Conservation (phyloP, 192 early-diverging fungal species). For the Umbelopsis ramanniana region DNA sequence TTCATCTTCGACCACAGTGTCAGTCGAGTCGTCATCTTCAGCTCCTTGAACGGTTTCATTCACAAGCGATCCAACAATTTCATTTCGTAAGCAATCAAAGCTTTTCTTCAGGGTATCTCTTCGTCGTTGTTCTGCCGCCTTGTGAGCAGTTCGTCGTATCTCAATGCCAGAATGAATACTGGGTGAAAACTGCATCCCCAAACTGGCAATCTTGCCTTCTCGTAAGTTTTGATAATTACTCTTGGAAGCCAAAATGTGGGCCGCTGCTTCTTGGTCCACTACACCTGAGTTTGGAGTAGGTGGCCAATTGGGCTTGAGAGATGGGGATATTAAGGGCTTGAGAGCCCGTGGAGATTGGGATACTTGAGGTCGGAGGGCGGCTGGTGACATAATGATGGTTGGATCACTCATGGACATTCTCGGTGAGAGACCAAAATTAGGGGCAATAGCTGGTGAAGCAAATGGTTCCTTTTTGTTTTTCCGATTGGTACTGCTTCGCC, state of each 20-base stretch:
- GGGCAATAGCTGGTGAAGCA: slow-evolving; percentile 22
- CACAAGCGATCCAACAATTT: slow-evolving; percentile 71
- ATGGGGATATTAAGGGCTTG: slow-evolving; percentile 52
- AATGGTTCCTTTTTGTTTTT: slow-evolving; percentile 1
- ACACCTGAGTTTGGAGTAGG: slow-evolving; percentile 10
- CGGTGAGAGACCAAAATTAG: slow-evolving; percentile 2
- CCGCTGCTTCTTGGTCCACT: slow-evolving; percentile 38
- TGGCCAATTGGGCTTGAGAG: slow-evolving; percentile 51
- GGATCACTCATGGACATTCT: slow-evolving; percentile 4
- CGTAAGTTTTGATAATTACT: slow-evolving; percentile 85
- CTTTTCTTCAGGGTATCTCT: slow-evolving; percentile 90
- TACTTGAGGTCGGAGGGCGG: slow-evolving; percentile 31
- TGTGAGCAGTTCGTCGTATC: slow-evolving; percentile 83
- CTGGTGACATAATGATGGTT: slow-evolving; percentile 24
- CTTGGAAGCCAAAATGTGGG: slow-evolving; percentile 47
- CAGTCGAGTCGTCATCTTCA: neutral
- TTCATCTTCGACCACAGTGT: slow-evolving; percentile 1
- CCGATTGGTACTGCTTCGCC: slow-evolving; percentile 1
- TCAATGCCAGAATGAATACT: slow-evolving; percentile 84
- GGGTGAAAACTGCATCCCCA: slow-evolving; percentile 76
- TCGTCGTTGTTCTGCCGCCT: slow-evolving; percentile 94
- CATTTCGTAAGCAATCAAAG: slow-evolving; percentile 78
- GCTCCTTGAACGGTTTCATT: slow-evolving; percentile 12
- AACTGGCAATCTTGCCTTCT: slow-evolving; percentile 80
- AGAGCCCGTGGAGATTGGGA: slow-evolving; percentile 39